These are phyloP conservation scores for Xylaria cubensis DNA, from an alignment of 495 filamentous ascomycete genomes.

Conservation along the genomic window DNA sequence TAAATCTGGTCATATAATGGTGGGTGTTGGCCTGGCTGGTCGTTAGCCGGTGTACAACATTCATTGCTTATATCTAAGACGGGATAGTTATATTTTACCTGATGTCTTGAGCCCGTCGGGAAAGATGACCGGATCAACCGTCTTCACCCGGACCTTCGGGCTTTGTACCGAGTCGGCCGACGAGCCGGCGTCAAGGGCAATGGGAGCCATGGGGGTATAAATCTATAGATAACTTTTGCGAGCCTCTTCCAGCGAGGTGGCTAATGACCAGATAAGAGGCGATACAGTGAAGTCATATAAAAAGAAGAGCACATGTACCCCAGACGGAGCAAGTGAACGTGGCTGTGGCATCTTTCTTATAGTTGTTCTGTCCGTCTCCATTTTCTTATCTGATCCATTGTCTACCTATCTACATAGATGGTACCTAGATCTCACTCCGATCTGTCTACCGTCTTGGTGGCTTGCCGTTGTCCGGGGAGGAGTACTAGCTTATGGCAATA, in stretches of 20 bases:
- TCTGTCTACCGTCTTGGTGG: conserved; percentile 12
- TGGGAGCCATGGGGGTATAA: conserved; percentile 35
- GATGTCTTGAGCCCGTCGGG: conserved; percentile 59
- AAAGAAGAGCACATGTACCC: conserved; percentile 11
- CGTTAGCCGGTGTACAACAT: conserved; percentile 20
- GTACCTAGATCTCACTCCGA: conserved; percentile 9
- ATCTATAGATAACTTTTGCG: neutral
- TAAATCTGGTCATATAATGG: conserved; percentile 70
- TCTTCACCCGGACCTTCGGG: conserved; percentile 34
- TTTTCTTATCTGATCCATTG: conserved; percentile 22
- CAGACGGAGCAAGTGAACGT: neutral
- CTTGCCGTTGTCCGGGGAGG: conserved; percentile 1
- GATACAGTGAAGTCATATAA: conserved; percentile 4
- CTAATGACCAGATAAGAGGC: neutral
- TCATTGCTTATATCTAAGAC: neutral
- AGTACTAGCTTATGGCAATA: conserved; percentile 9
- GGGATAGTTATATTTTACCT: conserved; percentile 30
- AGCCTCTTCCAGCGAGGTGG: neutral
- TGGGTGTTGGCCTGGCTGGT: conserved; percentile 69
- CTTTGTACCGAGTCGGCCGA: conserved; percentile 32
- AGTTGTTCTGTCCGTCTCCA: conserved; percentile 1
- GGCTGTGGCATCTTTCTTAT: conserved; percentile 6
- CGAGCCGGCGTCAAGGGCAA: conserved; percentile 31
- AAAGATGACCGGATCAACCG: conserved; percentile 46
- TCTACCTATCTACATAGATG: neutral